A percentile compares a stretch with the other conserved stretches of the same genome.
Evolutionary conservation across 73 alveolate species (phyloP).

Genomic region (Loxodes magnus): DNA sequence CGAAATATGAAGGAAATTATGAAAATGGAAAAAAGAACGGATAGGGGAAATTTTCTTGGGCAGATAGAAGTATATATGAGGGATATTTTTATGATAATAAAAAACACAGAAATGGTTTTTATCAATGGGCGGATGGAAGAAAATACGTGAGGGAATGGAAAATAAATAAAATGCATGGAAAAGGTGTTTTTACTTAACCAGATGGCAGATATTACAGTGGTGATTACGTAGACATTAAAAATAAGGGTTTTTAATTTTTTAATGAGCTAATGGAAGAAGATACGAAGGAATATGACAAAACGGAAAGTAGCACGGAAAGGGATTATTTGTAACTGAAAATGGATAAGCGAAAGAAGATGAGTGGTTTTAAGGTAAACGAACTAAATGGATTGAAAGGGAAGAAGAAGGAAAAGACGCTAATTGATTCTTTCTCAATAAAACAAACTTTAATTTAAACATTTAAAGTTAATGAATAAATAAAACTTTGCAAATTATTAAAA

Average conservation of each 20-base stretch:
- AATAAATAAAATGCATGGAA: conserved; percentile 22
- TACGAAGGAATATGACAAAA: conserved; percentile 48
- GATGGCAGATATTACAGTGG: conserved; percentile 55
- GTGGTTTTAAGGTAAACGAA: conserved; percentile 43
- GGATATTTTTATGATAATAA: conserved; percentile 26
- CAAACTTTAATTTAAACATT: too few relatives aligned
- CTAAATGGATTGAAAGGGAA: conserved; percentile 23
- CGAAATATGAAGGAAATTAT: conserved; percentile 22
- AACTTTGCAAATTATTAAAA: too few relatives aligned
- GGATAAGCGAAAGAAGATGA: conserved; percentile 36
- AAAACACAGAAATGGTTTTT: conserved; percentile 20
- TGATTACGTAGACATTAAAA: conserved; percentile 30
- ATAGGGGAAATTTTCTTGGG: conserved; percentile 14
- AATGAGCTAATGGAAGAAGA: conserved; percentile 45
- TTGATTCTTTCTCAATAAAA: too few relatives aligned
- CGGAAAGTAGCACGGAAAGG: conserved; percentile 52
- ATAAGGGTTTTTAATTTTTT: conserved; percentile 34
- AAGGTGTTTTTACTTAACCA: conserved; percentile 43
- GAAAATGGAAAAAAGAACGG: conserved; percentile 19
- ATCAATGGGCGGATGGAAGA: conserved; percentile 21
- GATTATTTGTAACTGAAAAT: conserved; percentile 32
- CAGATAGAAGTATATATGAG: conserved; percentile 24
- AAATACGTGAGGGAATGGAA: conserved; percentile 42
- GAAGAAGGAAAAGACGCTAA: neutral
- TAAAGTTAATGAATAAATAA: too few relatives aligned